Evolutionary conservation across 1,139 yeast species (phyloP), one percentile per base, ranked within the genome.

Genomic region (Lodderomyces jiufengensis): DNA sequence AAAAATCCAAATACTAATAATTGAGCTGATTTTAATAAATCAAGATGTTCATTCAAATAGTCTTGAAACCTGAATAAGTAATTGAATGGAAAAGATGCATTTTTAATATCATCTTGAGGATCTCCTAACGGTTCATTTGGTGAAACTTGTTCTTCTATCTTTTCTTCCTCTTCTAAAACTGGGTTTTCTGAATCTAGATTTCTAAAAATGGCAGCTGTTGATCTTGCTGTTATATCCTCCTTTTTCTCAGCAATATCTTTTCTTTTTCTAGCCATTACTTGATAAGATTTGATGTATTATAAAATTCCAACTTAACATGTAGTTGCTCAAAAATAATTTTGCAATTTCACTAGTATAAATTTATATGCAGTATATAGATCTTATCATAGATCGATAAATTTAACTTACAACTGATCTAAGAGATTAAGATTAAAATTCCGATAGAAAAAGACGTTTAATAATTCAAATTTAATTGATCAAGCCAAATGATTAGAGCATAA

Each of bases 51-150:
- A 41, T 67, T 69, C 33, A 67, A 48, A 41, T 60, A 67, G 39
- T 70, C 75, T 42, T 70, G 75, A 8, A 55, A 46, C 13, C 48
- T 47, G 46, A 55, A 68, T 25, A 68, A 41, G 21, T 52, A 46
- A 40, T 56, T 59, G 33, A 59, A 46, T 1, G 66, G 65, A 38
- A 60, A 59, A 7, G 51, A 31, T 24, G 47, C 51, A 23, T 46
- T 42, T 3, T 20, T 10, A 39, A 30, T 35, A 24, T 55, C 58
- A 33, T 51, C 55, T 15, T 53, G 55, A 1, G 42, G 45, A 24
- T 38, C 36, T 3, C 33, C 43, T 13, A 27, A 16, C 8, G 40
- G 34, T 11, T 27, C 32, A n/a, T 27, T 26, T 3, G 16, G 23
- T 4, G 15, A 3, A 3, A 28, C 34, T 35, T 29, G n/a, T 10